Base-by-base conservation (phyloP, 176 grass and related monocot species). In the Melocanna baccifera region DNA sequence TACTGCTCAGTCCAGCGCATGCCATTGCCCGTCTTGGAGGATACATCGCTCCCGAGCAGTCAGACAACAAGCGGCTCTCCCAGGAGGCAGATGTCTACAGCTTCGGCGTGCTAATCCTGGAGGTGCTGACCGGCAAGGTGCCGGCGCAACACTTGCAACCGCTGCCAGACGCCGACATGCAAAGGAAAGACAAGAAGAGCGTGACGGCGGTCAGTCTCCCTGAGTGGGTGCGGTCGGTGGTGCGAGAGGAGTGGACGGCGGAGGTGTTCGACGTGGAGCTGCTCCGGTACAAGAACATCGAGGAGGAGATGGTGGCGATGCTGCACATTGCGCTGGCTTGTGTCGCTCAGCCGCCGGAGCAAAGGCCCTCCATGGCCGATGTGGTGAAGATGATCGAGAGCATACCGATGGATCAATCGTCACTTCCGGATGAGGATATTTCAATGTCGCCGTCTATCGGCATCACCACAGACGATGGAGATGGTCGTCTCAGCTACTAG, bases 211-310 rank as follows among this genome's bases (percentile, higher is more conserved):
- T 53, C 34, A 77, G 58, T 73, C 87, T 92, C 0, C 87, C 91
- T 0, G 86, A 88, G 76, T 95, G 93, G 93, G 93, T 95, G 45
- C 86, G 84, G 86, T 91, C 90, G 39, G 93, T 95, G 90, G 93
- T 95, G 76, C 67, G 88, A 51, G 93, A 95, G 71, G 91, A 95
- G 86, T 95, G 90, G 93, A 95, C 86, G 7, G 93, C 93, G 7
- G 90, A 95, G 86, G 93, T 95, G 83, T 95, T 95, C 70, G 93
- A 95, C 34, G 88, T 82, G 79, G 93, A 95, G 93, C 85, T 95
- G 86, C 81, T 95, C 12, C 80, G 93, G 65, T 94, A 90, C 86
- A 87, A 92, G 76, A 77, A 90, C 83, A 85, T 92, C 80, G 93
- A 95, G 81, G 93, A 95, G 61, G 93, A 95, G 76, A 95, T 95